phyloP scores from a whole-genome alignment of 768 basidiomycete genomes.

The Suillus alpinus region DNA sequence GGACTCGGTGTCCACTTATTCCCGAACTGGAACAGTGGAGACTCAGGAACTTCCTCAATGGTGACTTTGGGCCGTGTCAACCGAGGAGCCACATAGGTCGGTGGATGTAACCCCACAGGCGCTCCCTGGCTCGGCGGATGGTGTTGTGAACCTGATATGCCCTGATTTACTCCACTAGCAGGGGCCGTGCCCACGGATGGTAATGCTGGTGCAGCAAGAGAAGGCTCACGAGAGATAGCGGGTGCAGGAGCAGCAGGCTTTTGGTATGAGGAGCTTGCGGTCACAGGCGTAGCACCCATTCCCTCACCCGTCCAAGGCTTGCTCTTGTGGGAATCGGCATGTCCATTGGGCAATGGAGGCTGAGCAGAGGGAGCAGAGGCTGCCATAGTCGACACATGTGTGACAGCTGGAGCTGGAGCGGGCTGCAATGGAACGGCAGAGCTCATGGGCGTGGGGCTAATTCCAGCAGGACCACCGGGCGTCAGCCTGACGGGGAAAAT shows the following conservation, averaged over 20 bases:
- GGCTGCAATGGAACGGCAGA: not conserved
- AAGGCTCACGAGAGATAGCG: not conserved
- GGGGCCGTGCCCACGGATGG: not conserved
- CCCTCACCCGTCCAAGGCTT: not conserved
- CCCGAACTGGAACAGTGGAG: constrained; percentile 8
- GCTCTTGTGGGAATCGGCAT: not conserved
- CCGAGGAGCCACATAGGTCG: constrained; percentile 8
- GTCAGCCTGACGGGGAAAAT: not conserved
- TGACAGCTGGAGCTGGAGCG: not conserved
- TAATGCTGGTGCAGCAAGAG: not conserved
- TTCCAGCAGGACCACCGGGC: not conserved
- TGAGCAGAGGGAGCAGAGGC: not conserved
- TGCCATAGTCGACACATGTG: not conserved
- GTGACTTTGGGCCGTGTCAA: constrained; percentile 25
- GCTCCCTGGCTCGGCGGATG: not conserved
- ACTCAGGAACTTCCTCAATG: constrained; percentile 27
- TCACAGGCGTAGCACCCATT: not conserved
- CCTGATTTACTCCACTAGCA: not conserved
- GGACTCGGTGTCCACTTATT: constrained; percentile 11
- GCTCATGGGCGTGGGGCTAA: not conserved
- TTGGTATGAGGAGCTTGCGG: not conserved
- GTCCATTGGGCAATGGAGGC: not conserved
- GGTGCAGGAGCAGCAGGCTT: not conserved
- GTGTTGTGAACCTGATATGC: not conserved
- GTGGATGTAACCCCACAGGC: not conserved